phyloP scores from a whole-genome alignment of 2,329 filamentous ascomycete species.

The Aspergillus sojae region DNA sequence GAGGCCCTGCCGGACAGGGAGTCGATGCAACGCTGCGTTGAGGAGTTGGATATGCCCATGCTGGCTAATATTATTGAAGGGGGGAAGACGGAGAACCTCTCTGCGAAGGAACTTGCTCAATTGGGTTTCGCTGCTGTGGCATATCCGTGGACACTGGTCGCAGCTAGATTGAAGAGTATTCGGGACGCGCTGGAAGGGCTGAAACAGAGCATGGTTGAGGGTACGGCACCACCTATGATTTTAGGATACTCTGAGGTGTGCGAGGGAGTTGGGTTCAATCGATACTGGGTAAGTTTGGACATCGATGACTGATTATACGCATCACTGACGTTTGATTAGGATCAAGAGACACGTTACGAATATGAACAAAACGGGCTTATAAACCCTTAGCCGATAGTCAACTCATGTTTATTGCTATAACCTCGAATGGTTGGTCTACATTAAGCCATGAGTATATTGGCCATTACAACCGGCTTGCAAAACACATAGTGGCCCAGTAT shows the following conservation, averaged over 20 bases:
- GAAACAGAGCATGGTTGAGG: conserved; percentile 47
- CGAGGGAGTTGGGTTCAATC: conserved; percentile 50
- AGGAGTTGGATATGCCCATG: conserved; percentile 43
- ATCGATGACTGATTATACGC: background rate
- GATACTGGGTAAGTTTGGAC: conserved; percentile 33
- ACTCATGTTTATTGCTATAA: too few relatives aligned
- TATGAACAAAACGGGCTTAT: background rate
- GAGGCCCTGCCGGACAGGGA: conserved; percentile 50
- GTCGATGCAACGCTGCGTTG: conserved; percentile 40
- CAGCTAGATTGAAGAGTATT: conserved; percentile 47
- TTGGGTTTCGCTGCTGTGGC: conserved; percentile 47
- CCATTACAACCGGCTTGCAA: background rate
- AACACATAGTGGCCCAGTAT: too few relatives aligned
- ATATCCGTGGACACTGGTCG: conserved; percentile 51
- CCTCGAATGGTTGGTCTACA: too few relatives aligned
- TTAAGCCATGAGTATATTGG: too few relatives aligned
- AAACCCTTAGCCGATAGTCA: background rate
- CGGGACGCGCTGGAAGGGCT: conserved; percentile 36
- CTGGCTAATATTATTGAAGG: conserved; percentile 52
- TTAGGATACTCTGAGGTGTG: conserved; percentile 50
- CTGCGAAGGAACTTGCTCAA: conserved; percentile 41
- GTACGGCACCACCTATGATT: conserved; percentile 42
- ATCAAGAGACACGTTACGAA: background rate
- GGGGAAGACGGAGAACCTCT: conserved; percentile 46
- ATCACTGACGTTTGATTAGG: background rate